Evolutionary conservation across 1,139 yeast species (phyloP), one percentile per base, ranked within the genome.

Genomic region (Pichia terricola): DNA sequence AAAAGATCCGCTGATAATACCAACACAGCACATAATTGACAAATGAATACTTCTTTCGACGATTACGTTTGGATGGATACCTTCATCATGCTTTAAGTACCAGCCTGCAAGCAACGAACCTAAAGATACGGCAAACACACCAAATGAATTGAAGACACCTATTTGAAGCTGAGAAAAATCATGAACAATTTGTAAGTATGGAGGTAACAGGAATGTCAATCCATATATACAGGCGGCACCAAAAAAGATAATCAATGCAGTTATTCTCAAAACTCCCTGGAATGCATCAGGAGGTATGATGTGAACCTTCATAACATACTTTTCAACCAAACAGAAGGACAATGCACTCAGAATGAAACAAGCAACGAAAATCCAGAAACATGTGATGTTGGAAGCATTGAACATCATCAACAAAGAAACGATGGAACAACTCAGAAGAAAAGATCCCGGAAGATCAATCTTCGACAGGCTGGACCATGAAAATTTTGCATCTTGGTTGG

Each of bases 31-130:
- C 11, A 40, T 16, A 5, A 56, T 43, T 4, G 65, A 57, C 8
- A 53, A 52, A 26, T 73, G 70, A 22, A 79, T 73, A 1, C 81
- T 77, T 38, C 74, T 73, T 52, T 71, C 72, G 33, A 77, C 69
- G 52, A 81, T 79, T 40, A 66, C 70, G 1, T 81, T 68, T 52
- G 79, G 81, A 34, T 72, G 68, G 4, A 47, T 45, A 2, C 82
- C 75, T 25, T 72, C 72, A 28, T 71, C 74, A 28, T 87, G 62
- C 35, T 68, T 62, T 32, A 71, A 56, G 3, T 64, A 46, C 49
- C 59, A 56, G 0, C 88, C 88, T 2, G 85, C 75, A 7, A 70
- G 61, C n/a, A 81, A 60, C 0, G 87, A 78, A 0, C 87, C 86
- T 22, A 67, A 44, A 0, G 87, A 74, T 3, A 73, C 68, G 1